phyloP scores from a whole-genome alignment of 2,329 filamentous ascomycete species.

The Colletotrichum cereale region DNA sequence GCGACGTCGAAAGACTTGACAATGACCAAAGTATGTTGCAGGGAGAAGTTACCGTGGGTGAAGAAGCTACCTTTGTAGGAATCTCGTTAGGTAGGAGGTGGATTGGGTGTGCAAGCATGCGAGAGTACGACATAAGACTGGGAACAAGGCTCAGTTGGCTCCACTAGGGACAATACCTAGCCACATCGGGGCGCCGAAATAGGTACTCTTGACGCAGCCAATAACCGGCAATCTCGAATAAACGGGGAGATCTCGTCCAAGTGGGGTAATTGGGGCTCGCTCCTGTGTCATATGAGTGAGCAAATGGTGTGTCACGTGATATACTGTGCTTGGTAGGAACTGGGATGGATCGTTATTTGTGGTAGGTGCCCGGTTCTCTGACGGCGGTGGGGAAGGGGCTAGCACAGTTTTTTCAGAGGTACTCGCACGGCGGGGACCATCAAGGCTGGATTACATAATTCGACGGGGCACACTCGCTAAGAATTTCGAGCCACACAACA shows the following conservation, averaged over 20 bases:
- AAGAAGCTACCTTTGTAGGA: neutral
- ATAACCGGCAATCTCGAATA: neutral
- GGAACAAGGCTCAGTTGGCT: neutral
- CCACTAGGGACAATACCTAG: neutral
- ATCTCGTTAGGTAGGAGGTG: neutral
- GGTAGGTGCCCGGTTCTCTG: neutral
- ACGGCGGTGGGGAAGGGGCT: slow-evolving; percentile 25
- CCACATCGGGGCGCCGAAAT: neutral
- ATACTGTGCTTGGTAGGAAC: neutral
- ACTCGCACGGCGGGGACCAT: neutral
- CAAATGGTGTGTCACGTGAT: slow-evolving; percentile 3
- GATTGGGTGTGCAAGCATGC: neutral
- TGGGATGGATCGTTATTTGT: neutral
- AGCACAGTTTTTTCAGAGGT: neutral
- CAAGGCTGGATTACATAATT: slow-evolving; percentile 34
- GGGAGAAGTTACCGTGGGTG: neutral
- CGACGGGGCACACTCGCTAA: slow-evolving; percentile 41
- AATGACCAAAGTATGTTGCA: neutral
- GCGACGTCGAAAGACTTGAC: too few relatives aligned
- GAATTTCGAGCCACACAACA: slow-evolving; percentile 46
- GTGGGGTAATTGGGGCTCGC: slow-evolving; percentile 12
- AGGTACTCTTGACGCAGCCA: neutral
- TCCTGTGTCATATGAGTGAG: neutral
- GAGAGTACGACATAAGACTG: neutral
- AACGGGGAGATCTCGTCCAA: neutral